Percentiles rank a stretch among this genome's conserved stretches.
Evolutionary conservation across 768 basidiomycete genomes (phyloP).

Genomic region (Auricularia sp.): DNA sequence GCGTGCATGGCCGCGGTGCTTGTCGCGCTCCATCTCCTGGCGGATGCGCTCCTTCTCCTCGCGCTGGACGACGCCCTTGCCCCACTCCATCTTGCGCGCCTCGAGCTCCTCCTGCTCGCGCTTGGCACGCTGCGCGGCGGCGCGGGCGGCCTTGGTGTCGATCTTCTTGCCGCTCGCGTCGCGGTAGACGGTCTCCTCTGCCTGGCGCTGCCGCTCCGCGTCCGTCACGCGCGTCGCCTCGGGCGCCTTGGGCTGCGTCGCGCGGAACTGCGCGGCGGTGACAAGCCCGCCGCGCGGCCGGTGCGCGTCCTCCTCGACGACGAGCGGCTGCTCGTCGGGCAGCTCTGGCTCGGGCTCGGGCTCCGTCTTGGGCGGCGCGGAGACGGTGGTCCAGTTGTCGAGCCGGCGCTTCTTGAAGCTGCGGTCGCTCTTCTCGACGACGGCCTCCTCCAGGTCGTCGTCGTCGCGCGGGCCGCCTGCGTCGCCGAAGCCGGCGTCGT

Average conservation of each 20-base stretch:
- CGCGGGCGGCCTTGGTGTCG: constrained; percentile 74
- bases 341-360: constrained; percentile 36
- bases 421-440: constrained; percentile 57
- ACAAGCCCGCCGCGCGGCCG: constrained; percentile 61
- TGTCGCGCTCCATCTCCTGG: constrained; percentile 59
- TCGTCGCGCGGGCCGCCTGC: constrained; percentile 43
- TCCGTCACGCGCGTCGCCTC: constrained; percentile 29
- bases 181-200: constrained; percentile 90
- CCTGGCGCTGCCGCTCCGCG: constrained; percentile 45
- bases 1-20: constrained; percentile 58
- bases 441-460: constrained; percentile 47
- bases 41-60: constrained; percentile 63
- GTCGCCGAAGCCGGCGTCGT: constrained; percentile 41
- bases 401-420: constrained; percentile 66
- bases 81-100: constrained; percentile 94
- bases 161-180: constrained; percentile 82
- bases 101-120: constrained; percentile 78
- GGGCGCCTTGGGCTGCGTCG: constrained; percentile 24
- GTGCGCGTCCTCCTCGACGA: constrained; percentile 38
- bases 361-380: constrained; percentile 35
- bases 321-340: constrained; percentile 58
- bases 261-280: constrained; percentile 59
- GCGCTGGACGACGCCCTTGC: constrained; percentile 85
- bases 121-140: constrained; percentile 73
- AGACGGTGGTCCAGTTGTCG: constrained; percentile 58